phyloP scores from a whole-genome alignment of 2,329 filamentous ascomycete genomes.

The Purpureocillium lavendulum region DNA sequence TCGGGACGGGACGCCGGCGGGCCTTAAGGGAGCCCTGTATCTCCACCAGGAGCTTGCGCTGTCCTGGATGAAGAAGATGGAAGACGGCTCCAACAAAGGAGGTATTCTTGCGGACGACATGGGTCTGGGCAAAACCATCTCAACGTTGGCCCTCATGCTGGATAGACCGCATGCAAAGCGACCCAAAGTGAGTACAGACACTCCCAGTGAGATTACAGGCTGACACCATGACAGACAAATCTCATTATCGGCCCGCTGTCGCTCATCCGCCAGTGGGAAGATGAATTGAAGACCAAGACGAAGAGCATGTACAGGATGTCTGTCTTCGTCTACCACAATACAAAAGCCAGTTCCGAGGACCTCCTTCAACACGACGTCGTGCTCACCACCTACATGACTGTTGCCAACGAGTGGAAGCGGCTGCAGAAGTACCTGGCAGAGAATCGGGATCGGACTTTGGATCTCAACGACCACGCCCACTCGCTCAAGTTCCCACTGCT shows the following conservation, averaged over 20 bases:
- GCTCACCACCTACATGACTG: constrained; percentile 78
- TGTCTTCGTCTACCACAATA: constrained; percentile 64
- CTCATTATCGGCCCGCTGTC: constrained; percentile 75
- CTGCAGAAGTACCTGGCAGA: constrained; percentile 44
- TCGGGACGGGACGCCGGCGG: constrained; percentile 60
- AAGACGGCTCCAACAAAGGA: constrained; percentile 70
- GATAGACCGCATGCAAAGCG: constrained; percentile 48
- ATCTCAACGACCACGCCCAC: constrained; percentile 27
- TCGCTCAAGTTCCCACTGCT: constrained; percentile 45
- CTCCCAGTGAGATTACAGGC: constrained; percentile 29
- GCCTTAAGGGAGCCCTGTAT: constrained; percentile 62
- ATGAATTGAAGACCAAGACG: constrained; percentile 67
- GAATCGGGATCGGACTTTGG: constrained; percentile 28
- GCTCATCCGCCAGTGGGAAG: constrained; percentile 75
- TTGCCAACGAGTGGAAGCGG: constrained; percentile 54
- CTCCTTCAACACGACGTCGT: constrained; percentile 67
- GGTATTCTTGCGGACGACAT: constrained; percentile 90
- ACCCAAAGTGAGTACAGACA: constrained; percentile 27
- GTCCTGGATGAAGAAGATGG: constrained; percentile 76
- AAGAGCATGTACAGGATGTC: constrained; percentile 49
- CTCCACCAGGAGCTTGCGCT: constrained; percentile 78
- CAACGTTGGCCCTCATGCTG: constrained; percentile 70
- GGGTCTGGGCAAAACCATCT: constrained; percentile 86
- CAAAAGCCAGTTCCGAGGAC: constrained; percentile 51
- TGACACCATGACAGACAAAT: constrained; percentile 54